phyloP scores from a whole-genome alignment of 75 land plant species.

The Adiantum capillusveneris region DNA sequence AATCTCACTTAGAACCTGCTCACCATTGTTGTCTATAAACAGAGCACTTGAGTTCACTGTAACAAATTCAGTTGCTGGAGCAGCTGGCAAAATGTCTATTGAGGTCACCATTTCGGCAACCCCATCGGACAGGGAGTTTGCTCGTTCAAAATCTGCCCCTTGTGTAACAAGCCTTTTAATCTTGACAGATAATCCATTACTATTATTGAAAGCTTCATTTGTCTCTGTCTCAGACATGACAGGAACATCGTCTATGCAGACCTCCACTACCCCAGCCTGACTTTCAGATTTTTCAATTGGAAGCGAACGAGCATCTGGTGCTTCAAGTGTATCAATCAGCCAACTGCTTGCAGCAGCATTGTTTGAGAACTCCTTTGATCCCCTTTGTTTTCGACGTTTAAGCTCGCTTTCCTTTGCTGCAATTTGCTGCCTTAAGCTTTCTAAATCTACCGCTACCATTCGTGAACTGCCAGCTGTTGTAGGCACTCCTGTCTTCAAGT shows the following conservation, averaged over 20 bases:
- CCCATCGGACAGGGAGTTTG: too few species aligned
- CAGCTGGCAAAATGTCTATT: too few species aligned
- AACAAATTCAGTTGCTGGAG: too few species aligned
- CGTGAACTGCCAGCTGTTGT: neutral
- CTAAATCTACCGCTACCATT: constrained; percentile 11
- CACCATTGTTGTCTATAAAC: too few species aligned
- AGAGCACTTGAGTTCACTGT: too few species aligned
- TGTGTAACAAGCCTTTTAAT: too few species aligned
- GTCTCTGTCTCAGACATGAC: neutral
- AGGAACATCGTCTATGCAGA: neutral
- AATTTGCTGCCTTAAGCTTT: constrained; percentile 52
- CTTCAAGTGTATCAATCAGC: neutral
- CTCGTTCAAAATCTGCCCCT: too few species aligned
- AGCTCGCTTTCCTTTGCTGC: constrained; percentile 58
- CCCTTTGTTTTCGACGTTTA: constrained; percentile 21
- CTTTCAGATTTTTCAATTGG: neutral
- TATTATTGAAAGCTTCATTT: too few species aligned
- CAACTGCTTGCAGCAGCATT: neutral
- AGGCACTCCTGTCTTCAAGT: neutral
- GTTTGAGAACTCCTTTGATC: neutral
- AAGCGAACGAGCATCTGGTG: neutral
- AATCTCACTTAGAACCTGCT: too few species aligned
- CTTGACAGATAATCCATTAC: too few species aligned
- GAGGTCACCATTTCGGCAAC: too few species aligned
- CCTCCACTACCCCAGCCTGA: too few species aligned